Percentiles rank a stretch among this genome's conserved stretches.
These are phyloP conservation scores for Melanomma pulvis-pyrius DNA, from an alignment of 495 filamentous ascomycete species.

Conservation along the genomic window DNA sequence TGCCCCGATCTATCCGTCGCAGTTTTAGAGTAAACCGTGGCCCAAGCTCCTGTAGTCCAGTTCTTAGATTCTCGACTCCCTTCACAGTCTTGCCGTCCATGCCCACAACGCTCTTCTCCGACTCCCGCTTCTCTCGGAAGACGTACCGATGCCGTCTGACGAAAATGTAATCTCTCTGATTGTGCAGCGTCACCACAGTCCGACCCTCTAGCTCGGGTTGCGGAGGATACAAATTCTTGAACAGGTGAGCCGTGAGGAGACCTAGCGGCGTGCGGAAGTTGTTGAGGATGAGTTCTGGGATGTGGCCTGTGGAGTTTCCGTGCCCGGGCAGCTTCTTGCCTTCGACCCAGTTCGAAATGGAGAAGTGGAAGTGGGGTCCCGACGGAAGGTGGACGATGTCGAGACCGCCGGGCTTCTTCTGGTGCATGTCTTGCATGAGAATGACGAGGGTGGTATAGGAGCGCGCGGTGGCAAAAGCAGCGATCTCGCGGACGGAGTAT, in stretches of 20 bases:
- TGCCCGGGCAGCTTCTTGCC: conserved; percentile 83
- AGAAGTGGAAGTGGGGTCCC: conserved; percentile 88
- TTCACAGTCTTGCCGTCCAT: conserved; percentile 84
- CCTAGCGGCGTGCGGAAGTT: conserved; percentile 94
- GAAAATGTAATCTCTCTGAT: conserved; percentile 96
- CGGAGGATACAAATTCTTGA: conserved; percentile 79
- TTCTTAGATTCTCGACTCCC: conserved; percentile 78
- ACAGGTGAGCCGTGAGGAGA: conserved; percentile 82
- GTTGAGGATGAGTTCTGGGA: conserved; percentile 91
- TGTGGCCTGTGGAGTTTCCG: conserved; percentile 84
- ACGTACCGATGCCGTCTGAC: conserved; percentile 86
- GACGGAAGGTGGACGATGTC: conserved; percentile 79
- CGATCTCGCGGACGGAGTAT: conserved; percentile 87
- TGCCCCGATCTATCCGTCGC: conserved; percentile 85
- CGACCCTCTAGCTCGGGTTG: conserved; percentile 80
- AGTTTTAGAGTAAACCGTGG: conserved; percentile 86
- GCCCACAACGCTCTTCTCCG: conserved; percentile 84
- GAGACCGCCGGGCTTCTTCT: conserved; percentile 74
- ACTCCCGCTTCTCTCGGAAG: conserved; percentile 81
- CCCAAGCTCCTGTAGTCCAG: conserved; percentile 83
- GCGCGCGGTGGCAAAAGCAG: conserved; percentile 77
- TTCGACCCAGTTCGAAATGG: conserved; percentile 81
- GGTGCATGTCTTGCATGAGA: conserved; percentile 70
- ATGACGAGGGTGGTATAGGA: conserved; percentile 79
- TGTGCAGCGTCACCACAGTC: conserved; percentile 89